These are phyloP conservation scores for Hexamita inflata DNA, from an alignment of 208 protist species.

Conservation along the genomic window DNA sequence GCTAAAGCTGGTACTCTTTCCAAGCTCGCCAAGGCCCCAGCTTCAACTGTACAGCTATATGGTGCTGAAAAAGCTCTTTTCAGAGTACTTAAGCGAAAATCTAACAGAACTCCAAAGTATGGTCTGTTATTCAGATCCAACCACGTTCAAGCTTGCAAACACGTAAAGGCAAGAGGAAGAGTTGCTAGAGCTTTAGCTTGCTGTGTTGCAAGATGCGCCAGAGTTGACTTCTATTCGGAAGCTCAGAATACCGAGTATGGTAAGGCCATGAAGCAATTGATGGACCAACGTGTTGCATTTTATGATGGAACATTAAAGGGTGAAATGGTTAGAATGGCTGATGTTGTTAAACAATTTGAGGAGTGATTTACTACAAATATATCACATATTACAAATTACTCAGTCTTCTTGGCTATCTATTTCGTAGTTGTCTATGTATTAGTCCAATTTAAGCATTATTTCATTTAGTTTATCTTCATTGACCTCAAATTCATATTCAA, in stretches of 20 bases:
- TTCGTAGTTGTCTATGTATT: too few relatives aligned
- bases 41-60: constrained; percentile 97
- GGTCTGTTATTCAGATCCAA: constrained; percentile 29
- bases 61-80: constrained; percentile 99
- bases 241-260: neutral
- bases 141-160: neutral
- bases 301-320: too few relatives aligned
- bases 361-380: too few relatives aligned
- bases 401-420: too few relatives aligned
- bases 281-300: constrained; percentile 16
- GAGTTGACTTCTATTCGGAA: constrained; percentile 15
- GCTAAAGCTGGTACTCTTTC: constrained; percentile 62
- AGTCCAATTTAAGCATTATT: too few relatives aligned
- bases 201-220: neutral
- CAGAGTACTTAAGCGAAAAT: constrained; percentile 85
- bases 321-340: too few relatives aligned
- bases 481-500: too few relatives aligned
- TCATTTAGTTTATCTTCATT: too few relatives aligned
- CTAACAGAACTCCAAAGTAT: constrained; percentile 43
- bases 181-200: constrained; percentile 23
- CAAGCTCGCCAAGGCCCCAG: constrained; percentile 93
- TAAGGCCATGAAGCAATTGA: neutral
- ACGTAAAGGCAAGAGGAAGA: constrained; percentile 24
- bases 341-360: too few relatives aligned
- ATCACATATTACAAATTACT: too few relatives aligned